Base-by-base conservation (phyloP, 345 rosid genomes). In the Eutrema japonicum region DNA sequence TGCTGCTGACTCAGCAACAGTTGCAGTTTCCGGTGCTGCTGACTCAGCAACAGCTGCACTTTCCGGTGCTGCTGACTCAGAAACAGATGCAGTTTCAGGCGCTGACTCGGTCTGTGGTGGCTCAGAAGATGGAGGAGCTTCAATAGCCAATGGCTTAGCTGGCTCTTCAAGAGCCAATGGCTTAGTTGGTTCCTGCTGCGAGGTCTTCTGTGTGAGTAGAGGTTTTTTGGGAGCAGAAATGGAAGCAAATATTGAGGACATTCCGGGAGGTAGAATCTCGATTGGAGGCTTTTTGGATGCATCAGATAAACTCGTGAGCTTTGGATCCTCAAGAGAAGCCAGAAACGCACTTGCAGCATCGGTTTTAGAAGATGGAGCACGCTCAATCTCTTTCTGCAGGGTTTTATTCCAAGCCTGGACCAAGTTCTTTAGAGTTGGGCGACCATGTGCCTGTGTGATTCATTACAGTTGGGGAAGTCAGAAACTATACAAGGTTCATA, bases 261-360 rank as follows among this genome's bases (percentile, higher is more conserved):
- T 88, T 70, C 98, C 96, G 5, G 98, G 98, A 37, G 98, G 98
- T 48, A 92, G 85, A 55, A 95, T 88, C 82, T 95, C 96, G 77
- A 95, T 85, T 1, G 96, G 88, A 33, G 92, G 90, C 65, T 88
- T 92, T 83, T 84, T 87, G 56, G 87, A 89, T 7, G 96, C 92
- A 49, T 95, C 98, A 4, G 89, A 85, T 79, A 92, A 81, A 84
- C 96, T 90, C 33, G 96, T 87, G 70, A 91, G 87, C 84, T 88
- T 94, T 10, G 92, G 86, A 76, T 89, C 96, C 78, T 94, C 92
- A 3, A 94, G 90, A 7, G 97, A 91, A 63, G 95, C 96, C 79
- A 94, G 68, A 79, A 91, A 89, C 35, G 97, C 97, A 79, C 90
- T 83, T 38, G 98, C 93, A 48, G 99, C 96, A 85, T 92, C 99